phyloP scores from a whole-genome alignment of 352 stramenopile genomes.

The Globisporangium mamillatum region DNA sequence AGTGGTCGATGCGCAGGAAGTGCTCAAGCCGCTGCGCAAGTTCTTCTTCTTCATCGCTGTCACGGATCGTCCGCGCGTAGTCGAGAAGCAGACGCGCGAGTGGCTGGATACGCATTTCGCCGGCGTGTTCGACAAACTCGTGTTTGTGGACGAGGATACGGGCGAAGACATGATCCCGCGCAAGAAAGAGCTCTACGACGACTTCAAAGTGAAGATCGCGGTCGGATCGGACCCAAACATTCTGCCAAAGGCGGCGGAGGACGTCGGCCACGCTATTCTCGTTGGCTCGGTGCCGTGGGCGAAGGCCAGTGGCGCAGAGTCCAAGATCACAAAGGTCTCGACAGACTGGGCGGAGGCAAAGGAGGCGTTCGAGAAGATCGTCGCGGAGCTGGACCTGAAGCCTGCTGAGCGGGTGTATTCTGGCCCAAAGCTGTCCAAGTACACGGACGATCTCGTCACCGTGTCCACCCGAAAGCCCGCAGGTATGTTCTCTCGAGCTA shows the following conservation, averaged over 20 bases:
- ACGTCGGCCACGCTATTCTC: conserved; percentile 32
- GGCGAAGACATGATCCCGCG: conserved; percentile 34
- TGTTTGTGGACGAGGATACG: conserved; percentile 56
- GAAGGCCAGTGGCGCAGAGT: neutral
- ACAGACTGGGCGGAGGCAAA: conserved; percentile 22
- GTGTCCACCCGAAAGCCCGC: conserved; percentile 67
- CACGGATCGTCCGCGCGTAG: conserved; percentile 49
- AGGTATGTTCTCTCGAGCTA: conserved; percentile 27
- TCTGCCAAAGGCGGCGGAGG: conserved; percentile 25
- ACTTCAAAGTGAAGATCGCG: conserved; percentile 63
- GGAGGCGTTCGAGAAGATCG: conserved; percentile 34
- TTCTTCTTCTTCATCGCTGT: conserved; percentile 62
- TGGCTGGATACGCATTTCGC: conserved; percentile 65
- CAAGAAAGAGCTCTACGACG: conserved; percentile 60
- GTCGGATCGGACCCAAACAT: conserved; percentile 37
- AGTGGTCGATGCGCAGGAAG: conserved; percentile 26
- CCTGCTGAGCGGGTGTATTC: conserved; percentile 37
- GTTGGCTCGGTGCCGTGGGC: conserved; percentile 62
- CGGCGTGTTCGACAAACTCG: conserved; percentile 71
- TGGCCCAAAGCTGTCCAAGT: conserved; percentile 57
- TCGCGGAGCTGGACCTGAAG: conserved; percentile 46
- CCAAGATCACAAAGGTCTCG: neutral
- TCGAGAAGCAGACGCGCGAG: conserved; percentile 70
- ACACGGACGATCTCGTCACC: conserved; percentile 72
- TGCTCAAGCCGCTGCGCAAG: conserved; percentile 57